Percentiles rank a stretch among this genome's conserved stretches.
Evolutionary conservation across 257 asterid species (phyloP).

Genomic region (Capsicum baccatum): DNA sequence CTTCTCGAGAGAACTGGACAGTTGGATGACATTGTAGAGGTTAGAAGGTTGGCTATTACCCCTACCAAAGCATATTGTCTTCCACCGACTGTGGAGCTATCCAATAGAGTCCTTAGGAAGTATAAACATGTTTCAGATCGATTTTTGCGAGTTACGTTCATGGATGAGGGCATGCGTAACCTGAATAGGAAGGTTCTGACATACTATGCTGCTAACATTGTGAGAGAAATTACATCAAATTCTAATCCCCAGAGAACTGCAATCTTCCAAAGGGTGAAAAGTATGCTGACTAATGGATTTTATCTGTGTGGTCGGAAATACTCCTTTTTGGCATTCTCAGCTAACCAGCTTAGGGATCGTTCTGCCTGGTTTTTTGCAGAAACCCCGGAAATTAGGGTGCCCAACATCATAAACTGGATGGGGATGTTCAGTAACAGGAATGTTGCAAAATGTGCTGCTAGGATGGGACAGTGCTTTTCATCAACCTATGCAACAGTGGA

Average conservation of each 20-base stretch:
- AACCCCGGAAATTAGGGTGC: slow-evolving; percentile 43
- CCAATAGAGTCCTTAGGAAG: slow-evolving; percentile 82
- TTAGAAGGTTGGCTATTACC: slow-evolving; percentile 76
- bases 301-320: slow-evolving; percentile 78
- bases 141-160: slow-evolving; percentile 87
- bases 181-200: slow-evolving; percentile 64
- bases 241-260: slow-evolving; percentile 61
- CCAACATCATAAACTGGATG: slow-evolving; percentile 73
- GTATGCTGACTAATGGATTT: slow-evolving; percentile 57
- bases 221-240: slow-evolving; percentile 53
- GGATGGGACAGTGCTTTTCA: slow-evolving; percentile 98
- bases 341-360: slow-evolving; percentile 87
- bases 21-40: slow-evolving; percentile 69
- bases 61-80: slow-evolving; percentile 88
- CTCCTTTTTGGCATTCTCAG: slow-evolving; percentile 85
- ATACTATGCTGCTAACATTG: slow-evolving; percentile 62
- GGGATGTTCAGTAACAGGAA: slow-evolving; percentile 65
- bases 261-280: slow-evolving; percentile 73
- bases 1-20: slow-evolving; percentile 62
- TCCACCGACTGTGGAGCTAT: slow-evolving; percentile 85
- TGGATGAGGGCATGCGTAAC: slow-evolving; percentile 90
- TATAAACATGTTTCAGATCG: slow-evolving; percentile 67
- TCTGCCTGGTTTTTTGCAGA: slow-evolving; percentile 99
- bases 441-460: slow-evolving; percentile 91
- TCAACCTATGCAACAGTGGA: slow-evolving; percentile 97